Evolutionary conservation across 106 monocot species (phyloP), one percentile per base, ranked within the genome.

Genomic region (Allium fistulosum): DNA sequence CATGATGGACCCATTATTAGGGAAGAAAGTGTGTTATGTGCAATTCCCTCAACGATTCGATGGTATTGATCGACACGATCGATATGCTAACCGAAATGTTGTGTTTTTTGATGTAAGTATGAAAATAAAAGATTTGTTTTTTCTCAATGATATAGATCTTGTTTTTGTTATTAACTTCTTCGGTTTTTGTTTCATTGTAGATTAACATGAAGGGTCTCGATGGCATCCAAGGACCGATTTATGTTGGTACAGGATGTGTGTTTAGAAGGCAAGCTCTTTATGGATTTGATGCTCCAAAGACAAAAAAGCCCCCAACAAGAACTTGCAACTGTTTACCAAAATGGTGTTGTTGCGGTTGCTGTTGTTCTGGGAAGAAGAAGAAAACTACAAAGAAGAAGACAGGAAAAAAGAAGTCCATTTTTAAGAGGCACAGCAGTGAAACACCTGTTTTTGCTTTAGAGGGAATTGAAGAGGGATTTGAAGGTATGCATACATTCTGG

Each of bases 271-370:
- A 71, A 50, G 68, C 83, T 68, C 74, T 91, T 46, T 91, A 84
- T 72, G 90, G 91, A 26, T 84, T 56, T 69, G 92, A 88, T 71
- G 92, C 92, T 71, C 92, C 92, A 2, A 92, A 92, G 68, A 57
- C 69, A 0, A 92, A 92, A 80, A 92, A 92, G 22, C 85, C 85
- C 26, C 88, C 85, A 1, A 78, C 76, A 22, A 85, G 85, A 71
- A 88, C 88, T 53, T 88, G 92, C 83, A 88, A 88, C 56, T 93
- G 88, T 74, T 88, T 53, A 81, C 92, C 92, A 6, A 88, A 88
- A 49, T 88, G 88, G 88, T 81, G 78, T 61, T 88, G 76, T 70
- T 85, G 84, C 49, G 51, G 66, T 17, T 79, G 71, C 45, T 84
- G 88, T 51, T 88, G 51, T 66, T 66, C 71, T 69, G 67, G 76